phyloP scores from a whole-genome alignment of 1,284 basidiomycete genomes.

The Ceratobasidium sp. region DNA sequence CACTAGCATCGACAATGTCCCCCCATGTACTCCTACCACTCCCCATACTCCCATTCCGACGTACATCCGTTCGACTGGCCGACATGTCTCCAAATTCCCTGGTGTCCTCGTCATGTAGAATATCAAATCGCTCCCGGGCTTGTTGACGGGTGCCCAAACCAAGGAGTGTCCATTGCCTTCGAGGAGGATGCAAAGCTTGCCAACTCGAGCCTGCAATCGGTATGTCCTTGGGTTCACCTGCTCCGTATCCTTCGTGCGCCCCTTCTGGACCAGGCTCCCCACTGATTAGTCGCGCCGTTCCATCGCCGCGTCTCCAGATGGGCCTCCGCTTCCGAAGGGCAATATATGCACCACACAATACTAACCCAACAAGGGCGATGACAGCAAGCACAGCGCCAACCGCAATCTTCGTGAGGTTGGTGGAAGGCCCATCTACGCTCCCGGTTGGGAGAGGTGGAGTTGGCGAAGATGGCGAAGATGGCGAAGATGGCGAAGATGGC shows the following conservation, averaged over 20 bases:
- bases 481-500: slow-evolving; percentile 6
- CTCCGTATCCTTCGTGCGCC: slow-evolving; percentile 51
- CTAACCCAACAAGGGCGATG: slow-evolving; percentile 58
- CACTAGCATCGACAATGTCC: slow-evolving; percentile 27
- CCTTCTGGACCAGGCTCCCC: slow-evolving; percentile 55
- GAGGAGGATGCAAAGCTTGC: slow-evolving; percentile 44
- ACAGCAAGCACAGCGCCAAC: slow-evolving; percentile 64
- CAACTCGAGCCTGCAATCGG: slow-evolving; percentile 48
- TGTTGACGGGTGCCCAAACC: slow-evolving; percentile 21
- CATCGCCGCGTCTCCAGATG: slow-evolving; percentile 41
- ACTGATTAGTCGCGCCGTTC: slow-evolving; percentile 50
- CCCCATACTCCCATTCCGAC: slow-evolving; percentile 6
- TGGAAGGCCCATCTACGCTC: slow-evolving; percentile 42
- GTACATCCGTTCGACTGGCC: slow-evolving; percentile 3
- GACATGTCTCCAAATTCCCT: slow-evolving; percentile 39
- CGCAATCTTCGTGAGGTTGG: slow-evolving; percentile 54
- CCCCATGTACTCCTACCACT: slow-evolving; percentile 23
- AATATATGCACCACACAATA: slow-evolving; percentile 55
- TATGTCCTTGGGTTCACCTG: slow-evolving; percentile 47
- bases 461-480: not conserved
- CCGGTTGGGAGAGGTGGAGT: slow-evolving; percentile 20
- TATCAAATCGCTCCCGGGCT: slow-evolving; percentile 41
- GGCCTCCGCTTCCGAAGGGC: slow-evolving; percentile 50
- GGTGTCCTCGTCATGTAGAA: slow-evolving; percentile 43
- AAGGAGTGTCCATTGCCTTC: slow-evolving; percentile 38